Conservation (phyloP, 441 rosid genomes). For the Populus hybrid region DNA sequence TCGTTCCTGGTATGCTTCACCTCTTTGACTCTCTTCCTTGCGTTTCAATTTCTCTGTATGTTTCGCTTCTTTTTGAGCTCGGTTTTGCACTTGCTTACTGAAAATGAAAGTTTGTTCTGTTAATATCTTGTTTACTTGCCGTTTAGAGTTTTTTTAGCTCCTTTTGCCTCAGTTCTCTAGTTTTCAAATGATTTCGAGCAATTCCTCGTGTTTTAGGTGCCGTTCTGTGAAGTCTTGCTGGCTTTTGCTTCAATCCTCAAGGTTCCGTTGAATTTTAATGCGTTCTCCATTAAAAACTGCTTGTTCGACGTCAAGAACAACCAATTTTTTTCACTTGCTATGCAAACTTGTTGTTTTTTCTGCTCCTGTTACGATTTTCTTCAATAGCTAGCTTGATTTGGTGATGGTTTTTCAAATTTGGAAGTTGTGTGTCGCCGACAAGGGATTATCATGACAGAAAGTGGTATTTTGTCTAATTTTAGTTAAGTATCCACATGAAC, state of each 20-base stretch:
- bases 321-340: background rate
- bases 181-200: background rate
- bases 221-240: background rate
- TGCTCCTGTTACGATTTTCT: background rate
- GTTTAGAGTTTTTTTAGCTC: background rate
- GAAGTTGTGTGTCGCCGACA: background rate
- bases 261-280: background rate
- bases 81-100: background rate
- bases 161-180: background rate
- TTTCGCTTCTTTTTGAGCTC: background rate
- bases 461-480: background rate
- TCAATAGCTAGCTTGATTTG: background rate
- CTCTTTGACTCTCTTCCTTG: constrained; percentile 2
- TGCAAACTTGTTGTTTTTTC: background rate
- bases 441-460: background rate
- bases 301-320: background rate
- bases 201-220: background rate
- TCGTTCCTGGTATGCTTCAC: constrained; percentile 27
- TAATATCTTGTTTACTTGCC: background rate
- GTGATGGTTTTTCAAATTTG: background rate
- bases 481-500: background rate
- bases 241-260: background rate
- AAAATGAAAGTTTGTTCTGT: background rate
- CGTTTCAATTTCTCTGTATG: background rate
- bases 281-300: background rate